Conservation (phyloP, 2,329 filamentous ascomycete genomes). For the Fusarium virguliforme region DNA sequence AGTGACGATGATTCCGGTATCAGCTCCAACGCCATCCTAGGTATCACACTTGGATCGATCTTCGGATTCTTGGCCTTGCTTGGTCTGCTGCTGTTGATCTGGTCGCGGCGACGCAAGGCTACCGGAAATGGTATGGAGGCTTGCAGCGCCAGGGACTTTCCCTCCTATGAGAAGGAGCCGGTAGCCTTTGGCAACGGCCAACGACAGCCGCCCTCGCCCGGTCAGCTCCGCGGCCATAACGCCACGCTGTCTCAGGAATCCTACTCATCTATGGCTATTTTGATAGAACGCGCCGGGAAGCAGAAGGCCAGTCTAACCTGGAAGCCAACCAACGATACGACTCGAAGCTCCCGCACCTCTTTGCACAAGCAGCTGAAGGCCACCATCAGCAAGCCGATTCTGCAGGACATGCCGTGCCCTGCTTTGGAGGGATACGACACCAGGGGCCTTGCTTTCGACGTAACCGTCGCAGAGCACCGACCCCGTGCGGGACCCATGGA, state of each 20-base stretch:
- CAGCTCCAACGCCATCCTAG: conserved; percentile 75
- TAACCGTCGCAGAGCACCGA: conserved; percentile 56
- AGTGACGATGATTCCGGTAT: conserved; percentile 53
- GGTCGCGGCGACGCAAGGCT: conserved; percentile 65
- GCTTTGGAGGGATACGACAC: conserved; percentile 59
- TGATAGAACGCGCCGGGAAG: conserved; percentile 74
- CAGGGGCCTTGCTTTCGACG: conserved; percentile 60
- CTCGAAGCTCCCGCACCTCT: conserved; percentile 66
- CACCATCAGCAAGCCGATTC: conserved; percentile 74
- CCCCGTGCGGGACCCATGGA: conserved; percentile 54
- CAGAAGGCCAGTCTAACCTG: conserved; percentile 64
- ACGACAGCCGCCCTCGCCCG: conserved; percentile 53
- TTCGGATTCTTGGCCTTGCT: conserved; percentile 80
- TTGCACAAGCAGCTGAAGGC: conserved; percentile 76
- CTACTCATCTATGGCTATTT: conserved; percentile 75
- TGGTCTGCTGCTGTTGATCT: conserved; percentile 77
- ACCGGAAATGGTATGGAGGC: conserved; percentile 57
- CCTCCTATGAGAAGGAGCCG: conserved; percentile 71
- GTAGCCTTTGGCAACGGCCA: conserved; percentile 66
- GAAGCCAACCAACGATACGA: conserved; percentile 71
- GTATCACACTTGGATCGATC: conserved; percentile 86
- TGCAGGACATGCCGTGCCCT: conserved; percentile 59
- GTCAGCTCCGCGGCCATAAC: conserved; percentile 67
- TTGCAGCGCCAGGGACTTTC: conserved; percentile 62
- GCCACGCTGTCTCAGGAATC: conserved; percentile 70